These are phyloP conservation scores for Discostella pseudostelligera DNA, from an alignment of 108 stramenopile species.

Conservation along the genomic window DNA sequence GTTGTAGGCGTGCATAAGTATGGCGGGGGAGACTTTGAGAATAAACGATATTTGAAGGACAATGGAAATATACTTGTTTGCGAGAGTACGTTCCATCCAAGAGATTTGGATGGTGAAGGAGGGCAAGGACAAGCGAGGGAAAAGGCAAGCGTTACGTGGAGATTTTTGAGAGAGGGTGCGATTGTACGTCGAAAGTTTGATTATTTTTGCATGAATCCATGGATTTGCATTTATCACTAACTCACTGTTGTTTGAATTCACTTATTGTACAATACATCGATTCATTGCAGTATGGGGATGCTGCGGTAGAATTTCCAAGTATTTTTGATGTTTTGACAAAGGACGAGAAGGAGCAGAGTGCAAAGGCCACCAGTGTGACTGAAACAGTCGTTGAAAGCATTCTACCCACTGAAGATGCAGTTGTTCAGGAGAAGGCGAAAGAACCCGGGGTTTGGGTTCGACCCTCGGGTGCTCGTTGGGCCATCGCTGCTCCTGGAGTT, in stretches of 20 bases:
- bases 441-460: conserved; percentile 37
- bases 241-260: neutral
- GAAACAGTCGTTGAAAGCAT: conserved; percentile 6
- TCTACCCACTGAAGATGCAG: conserved; percentile 19
- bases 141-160: conserved; percentile 44
- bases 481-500: conserved; percentile 50
- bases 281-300: conserved; percentile 26
- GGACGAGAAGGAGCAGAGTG: conserved; percentile 20
- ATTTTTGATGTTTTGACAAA: conserved; percentile 38
- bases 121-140: conserved; percentile 21
- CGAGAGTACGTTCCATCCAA: conserved; percentile 71
- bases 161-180: conserved; percentile 44
- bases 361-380: neutral
- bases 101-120: conserved; percentile 22
- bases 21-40: conserved; percentile 76
- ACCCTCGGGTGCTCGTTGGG: conserved; percentile 68
- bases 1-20: conserved; percentile 75
- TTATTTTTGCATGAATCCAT: neutral
- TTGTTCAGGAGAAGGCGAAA: conserved; percentile 8
- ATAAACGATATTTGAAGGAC: conserved; percentile 58
- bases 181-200: conserved; percentile 2
- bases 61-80: conserved; percentile 61
- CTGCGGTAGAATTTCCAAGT: conserved; percentile 36
- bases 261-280: neutral
- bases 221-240: neutral